Base-by-base conservation (phyloP, 2,329 filamentous ascomycete species). In the Drechslerella coelobrocha region DNA sequence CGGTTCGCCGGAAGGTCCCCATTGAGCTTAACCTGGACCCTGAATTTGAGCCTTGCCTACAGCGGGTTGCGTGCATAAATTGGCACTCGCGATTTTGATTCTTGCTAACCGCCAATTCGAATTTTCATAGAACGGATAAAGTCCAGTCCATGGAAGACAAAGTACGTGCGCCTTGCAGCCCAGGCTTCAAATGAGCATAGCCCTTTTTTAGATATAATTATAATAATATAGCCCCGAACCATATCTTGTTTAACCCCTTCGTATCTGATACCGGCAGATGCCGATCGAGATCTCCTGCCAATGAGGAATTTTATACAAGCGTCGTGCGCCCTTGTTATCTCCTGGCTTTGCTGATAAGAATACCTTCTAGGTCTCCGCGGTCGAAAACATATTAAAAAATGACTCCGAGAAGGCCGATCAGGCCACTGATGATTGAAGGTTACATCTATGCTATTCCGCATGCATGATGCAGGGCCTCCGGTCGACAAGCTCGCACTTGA, bases 41-140 rank as follows among this genome's bases (percentile, higher is more conserved):
- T n/a, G n/a, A n/a, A n/a, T n/a, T n/a, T n/a, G n/a, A n/a, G n/a
- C n/a, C n/a, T n/a, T n/a, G n/a, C n/a, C n/a, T n/a, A n/a, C n/a
- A n/a, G n/a, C n/a, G n/a, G n/a, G n/a, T n/a, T n/a, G n/a, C n/a
- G 23, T 51, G 27, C 37, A 43, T 43, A 55, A 45, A 43, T 17
- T 27, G n/a, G n/a, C n/a, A n/a, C n/a, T n/a, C n/a, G n/a, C n/a
- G n/a, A n/a, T n/a, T n/a, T 29, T 29, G 5, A 27, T 45, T 45
- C 5, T 45, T 21, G 8, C 29, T 51, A 50, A 61, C 57, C 52
- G 34, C 21, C 54, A 51, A 48, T 31, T 37, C n/a, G 31, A 14
- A n/a, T n/a, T 47, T 47, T 60, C 51, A 41, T 54, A 72, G 68
- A 55, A 72, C 68, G 55, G 68, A 72, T 72, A 72, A 72, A 66